phyloP scores from a whole-genome alignment of 495 filamentous ascomycete genomes.

The Penicillium roqueforti region DNA sequence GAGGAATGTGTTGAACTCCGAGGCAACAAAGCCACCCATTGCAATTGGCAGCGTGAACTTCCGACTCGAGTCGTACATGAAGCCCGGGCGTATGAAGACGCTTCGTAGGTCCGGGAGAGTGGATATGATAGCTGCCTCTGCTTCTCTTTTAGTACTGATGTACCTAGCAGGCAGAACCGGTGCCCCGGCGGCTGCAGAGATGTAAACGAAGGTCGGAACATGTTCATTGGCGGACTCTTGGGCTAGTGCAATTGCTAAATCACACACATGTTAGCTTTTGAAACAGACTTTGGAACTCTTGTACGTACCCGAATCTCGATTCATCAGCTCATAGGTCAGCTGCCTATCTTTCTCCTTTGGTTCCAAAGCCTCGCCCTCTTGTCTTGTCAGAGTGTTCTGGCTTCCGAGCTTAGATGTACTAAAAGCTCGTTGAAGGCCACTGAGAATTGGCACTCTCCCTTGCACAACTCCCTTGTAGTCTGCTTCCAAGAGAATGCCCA shows the following conservation, averaged over 20 bases:
- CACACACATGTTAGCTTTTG: slow-evolving; percentile 17
- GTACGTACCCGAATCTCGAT: slow-evolving; percentile 69
- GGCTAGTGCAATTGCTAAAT: slow-evolving; percentile 67
- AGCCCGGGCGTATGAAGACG: slow-evolving; percentile 79
- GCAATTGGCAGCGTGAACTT: slow-evolving; percentile 83
- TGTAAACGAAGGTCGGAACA: slow-evolving; percentile 71
- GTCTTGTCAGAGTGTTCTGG: slow-evolving; percentile 60
- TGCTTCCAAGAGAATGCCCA: slow-evolving; percentile 95
- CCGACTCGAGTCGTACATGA: slow-evolving; percentile 82
- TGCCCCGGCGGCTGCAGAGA: slow-evolving; percentile 82
- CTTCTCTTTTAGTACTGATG: slow-evolving; percentile 87
- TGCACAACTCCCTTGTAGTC: slow-evolving; percentile 93
- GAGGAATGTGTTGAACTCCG: slow-evolving; percentile 66
- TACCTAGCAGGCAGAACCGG: slow-evolving; percentile 80
- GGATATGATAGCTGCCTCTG: slow-evolving; percentile 71
- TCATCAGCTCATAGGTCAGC: slow-evolving; percentile 97
- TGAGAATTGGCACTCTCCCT: slow-evolving; percentile 70
- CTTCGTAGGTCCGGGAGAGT: slow-evolving; percentile 69
- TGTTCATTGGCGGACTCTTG: slow-evolving; percentile 64
- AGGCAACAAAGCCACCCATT: slow-evolving; percentile 60
- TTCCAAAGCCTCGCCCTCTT: slow-evolving; percentile 54
- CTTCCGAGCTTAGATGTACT: slow-evolving; percentile 58
- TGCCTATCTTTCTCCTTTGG: slow-evolving; percentile 66
- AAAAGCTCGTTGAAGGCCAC: slow-evolving; percentile 75
- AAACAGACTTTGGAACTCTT: not conserved